phyloP scores from a whole-genome alignment of 306 rosid genomes.

The Datisca glomerata region DNA sequence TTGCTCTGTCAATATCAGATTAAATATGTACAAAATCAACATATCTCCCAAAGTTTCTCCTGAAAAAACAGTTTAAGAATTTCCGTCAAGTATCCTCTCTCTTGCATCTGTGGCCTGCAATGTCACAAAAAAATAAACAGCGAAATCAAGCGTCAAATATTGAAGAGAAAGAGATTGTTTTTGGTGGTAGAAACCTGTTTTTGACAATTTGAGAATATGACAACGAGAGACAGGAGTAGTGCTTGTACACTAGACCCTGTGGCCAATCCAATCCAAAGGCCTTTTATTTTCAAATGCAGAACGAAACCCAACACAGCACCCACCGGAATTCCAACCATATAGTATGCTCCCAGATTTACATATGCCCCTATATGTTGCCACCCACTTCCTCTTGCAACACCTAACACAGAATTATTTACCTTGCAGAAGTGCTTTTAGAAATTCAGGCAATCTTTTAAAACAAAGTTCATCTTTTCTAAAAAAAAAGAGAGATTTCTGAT shows the following conservation, averaged over 20 bases:
- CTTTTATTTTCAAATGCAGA: slow-evolving; percentile 24
- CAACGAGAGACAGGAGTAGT: slow-evolving; percentile 15
- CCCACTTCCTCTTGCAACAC: slow-evolving; percentile 45
- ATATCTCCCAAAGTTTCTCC: too few species aligned
- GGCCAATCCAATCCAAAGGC: slow-evolving; percentile 48
- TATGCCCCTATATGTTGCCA: slow-evolving; percentile 35
- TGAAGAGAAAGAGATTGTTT: not conserved
- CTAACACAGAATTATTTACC: slow-evolving; percentile 8
- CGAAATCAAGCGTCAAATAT: not conserved
- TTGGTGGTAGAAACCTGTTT: slow-evolving; percentile 25
- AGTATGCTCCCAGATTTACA: slow-evolving; percentile 43
- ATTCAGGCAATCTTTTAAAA: too few species aligned
- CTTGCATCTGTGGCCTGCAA: not conserved
- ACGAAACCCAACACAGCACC: slow-evolving; percentile 25
- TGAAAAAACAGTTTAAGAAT: not conserved
- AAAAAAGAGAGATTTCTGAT: too few species aligned
- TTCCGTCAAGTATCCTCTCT: not conserved
- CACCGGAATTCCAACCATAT: slow-evolving; percentile 38
- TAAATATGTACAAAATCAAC: not conserved
- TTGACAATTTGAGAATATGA: slow-evolving; percentile 35
- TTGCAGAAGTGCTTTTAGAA: not conserved
- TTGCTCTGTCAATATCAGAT: not conserved
- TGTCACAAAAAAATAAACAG: not conserved
- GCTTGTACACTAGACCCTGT: slow-evolving; percentile 22
- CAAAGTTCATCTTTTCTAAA: too few species aligned